Percentiles rank a stretch among this genome's conserved stretches.
Conservation (phyloP, 495 filamentous ascomycete genomes). For the Penicillium silybi region DNA sequence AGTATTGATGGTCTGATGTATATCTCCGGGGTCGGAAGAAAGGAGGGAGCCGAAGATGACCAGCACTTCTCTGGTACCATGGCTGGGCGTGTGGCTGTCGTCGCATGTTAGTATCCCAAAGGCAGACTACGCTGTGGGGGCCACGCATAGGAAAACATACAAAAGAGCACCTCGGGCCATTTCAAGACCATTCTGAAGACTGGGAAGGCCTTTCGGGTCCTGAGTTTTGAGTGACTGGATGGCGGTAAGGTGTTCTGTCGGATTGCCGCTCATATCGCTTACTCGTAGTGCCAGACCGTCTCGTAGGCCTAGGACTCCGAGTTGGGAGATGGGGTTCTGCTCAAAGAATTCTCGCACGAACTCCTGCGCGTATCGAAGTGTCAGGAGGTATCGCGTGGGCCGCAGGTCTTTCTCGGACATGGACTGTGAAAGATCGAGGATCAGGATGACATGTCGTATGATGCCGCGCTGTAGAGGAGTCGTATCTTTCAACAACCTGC, state of each 20-base stretch:
- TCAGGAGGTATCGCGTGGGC: conserved; percentile 78
- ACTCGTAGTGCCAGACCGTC: conserved; percentile 85
- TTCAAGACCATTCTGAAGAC: conserved; percentile 90
- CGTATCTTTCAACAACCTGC: conserved; percentile 79
- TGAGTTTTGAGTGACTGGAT: conserved; percentile 65
- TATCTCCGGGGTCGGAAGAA: conserved; percentile 89
- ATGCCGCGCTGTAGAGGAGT: conserved; percentile 94
- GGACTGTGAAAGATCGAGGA: conserved; percentile 88
- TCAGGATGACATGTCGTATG: conserved; percentile 86
- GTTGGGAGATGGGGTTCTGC: conserved; percentile 97
- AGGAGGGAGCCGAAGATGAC: conserved; percentile 89
- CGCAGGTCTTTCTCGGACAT: conserved; percentile 95
- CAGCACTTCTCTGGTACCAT: conserved; percentile 89
- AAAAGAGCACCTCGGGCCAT: conserved; percentile 88
- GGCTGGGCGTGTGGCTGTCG: conserved; percentile 76
- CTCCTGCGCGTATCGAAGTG: conserved; percentile 76
- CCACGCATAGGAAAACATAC: conserved; percentile 39
- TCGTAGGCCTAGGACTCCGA: conserved; percentile 84
- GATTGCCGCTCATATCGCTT: conserved; percentile 87
- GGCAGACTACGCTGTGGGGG: background rate
- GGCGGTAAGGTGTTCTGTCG: conserved; percentile 77
- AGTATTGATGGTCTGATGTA: conserved; percentile 78
- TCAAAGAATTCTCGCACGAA: conserved; percentile 96
- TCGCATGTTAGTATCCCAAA: conserved; percentile 14
- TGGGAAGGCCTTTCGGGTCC: conserved; percentile 85